Base-by-base conservation (phyloP, 495 filamentous ascomycete species). In the Neurospora sp. region DNA sequence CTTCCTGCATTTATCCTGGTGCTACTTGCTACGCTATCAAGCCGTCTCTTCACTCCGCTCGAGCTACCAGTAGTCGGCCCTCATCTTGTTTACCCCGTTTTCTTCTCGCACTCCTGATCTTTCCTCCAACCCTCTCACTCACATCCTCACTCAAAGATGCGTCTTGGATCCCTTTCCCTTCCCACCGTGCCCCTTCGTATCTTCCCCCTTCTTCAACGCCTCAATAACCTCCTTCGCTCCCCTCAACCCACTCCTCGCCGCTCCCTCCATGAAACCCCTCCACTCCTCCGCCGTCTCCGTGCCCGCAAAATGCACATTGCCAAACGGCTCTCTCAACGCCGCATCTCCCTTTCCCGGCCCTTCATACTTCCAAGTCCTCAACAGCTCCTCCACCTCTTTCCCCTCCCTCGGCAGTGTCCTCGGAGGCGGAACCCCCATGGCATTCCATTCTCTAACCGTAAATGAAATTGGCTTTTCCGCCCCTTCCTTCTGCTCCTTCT, bases 231-330 rank as follows among this genome's bases (percentile, higher is more conserved):
- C 85, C 20, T 71, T 74, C 5, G 80, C 85, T 3, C 77, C 85
- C 71, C 79, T 78, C 38, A 81, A 71, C 0, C 84, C 85, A 41
- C 74, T 78, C 14, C 80, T 49, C 9, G 86, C 72, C 4, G 86
- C 86, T 0, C 86, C 86, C 73, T 87, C 85, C 85, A 88, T 87
- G 73, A 85, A 86, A 20, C 86, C 86, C 73, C 79, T 81, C 85
- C 85, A 87, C 23, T 80, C 79, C 11, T 39, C 73, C 4, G 83
- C 77, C 37, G 79, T 85, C 77, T 87, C 86, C 5, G 84, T 84
- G 2, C 85, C 86, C 0, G 79, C 83, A 78, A 88, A 88, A 74
- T 87, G 86, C 18, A 86, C n/a, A 73, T 82, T 78, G 1, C 79
- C 76, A 75, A 78, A 78, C 12, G 75, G 76, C 37, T 75, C 75